A percentile compares a stretch with the other conserved stretches of the same genome.
These are phyloP conservation scores for Colletotrichum karsti DNA, from an alignment of 2,329 filamentous ascomycete genomes.

Conservation along the genomic window DNA sequence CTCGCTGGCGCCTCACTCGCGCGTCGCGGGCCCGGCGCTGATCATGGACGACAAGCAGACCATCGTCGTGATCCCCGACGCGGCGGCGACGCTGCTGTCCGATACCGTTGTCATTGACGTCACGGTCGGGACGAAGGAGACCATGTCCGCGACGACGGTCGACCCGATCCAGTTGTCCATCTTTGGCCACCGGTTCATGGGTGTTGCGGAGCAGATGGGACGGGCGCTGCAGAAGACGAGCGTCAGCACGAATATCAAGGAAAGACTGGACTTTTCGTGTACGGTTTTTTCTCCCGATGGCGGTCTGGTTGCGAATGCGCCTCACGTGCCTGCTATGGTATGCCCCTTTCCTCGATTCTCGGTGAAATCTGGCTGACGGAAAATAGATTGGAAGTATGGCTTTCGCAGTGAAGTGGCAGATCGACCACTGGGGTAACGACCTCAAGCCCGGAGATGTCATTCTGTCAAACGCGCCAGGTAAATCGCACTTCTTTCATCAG, in stretches of 20 bases:
- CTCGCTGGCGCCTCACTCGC: slow-evolving; percentile 67
- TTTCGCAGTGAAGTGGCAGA: slow-evolving; percentile 76
- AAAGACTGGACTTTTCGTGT: slow-evolving; percentile 83
- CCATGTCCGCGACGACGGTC: slow-evolving; percentile 43
- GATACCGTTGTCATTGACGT: slow-evolving; percentile 52
- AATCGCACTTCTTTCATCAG: neutral
- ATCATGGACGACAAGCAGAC: slow-evolving; percentile 76
- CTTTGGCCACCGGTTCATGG: slow-evolving; percentile 85
- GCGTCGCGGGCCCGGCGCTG: slow-evolving; percentile 71
- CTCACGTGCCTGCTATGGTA: slow-evolving; percentile 76
- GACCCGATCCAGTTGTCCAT: slow-evolving; percentile 80
- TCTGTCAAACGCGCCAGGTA: slow-evolving; percentile 39
- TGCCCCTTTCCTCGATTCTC: neutral
- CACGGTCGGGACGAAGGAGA: slow-evolving; percentile 16
- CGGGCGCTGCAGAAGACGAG: slow-evolving; percentile 81
- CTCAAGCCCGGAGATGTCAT: slow-evolving; percentile 45
- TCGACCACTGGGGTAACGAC: slow-evolving; percentile 64
- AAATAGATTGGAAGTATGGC: slow-evolving; percentile 74
- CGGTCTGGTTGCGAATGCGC: slow-evolving; percentile 77
- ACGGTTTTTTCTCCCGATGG: slow-evolving; percentile 80
- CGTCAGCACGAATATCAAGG: slow-evolving; percentile 82
- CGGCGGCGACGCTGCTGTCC: slow-evolving; percentile 55
- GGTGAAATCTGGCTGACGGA: neutral
- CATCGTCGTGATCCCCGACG: slow-evolving; percentile 73
- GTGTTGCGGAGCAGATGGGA: slow-evolving; percentile 86